Percentiles rank a stretch among this genome's conserved stretches.
Evolutionary conservation across 345 rosid species (phyloP).

Genomic region (Eucalyptus leucophloia): DNA sequence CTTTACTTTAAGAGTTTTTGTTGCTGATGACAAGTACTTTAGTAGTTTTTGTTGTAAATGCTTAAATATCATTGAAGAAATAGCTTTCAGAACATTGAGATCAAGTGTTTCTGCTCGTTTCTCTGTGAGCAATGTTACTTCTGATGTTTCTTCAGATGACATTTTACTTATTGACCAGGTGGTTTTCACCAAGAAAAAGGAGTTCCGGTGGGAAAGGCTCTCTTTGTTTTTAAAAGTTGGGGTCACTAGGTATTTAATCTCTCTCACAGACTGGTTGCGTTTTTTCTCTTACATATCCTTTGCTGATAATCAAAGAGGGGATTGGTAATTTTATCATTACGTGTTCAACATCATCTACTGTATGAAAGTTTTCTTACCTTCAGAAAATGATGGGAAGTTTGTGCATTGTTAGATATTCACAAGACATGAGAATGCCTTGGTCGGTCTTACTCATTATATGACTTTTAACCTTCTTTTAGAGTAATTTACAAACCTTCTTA

Average conservation of each 20-base stretch:
- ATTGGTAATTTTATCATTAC: not conserved
- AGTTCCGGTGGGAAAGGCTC: slow-evolving; percentile 81
- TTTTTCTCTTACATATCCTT: not conserved
- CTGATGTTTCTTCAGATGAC: not conserved
- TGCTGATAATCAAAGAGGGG: not conserved
- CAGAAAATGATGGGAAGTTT: not conserved
- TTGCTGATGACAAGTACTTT: not conserved
- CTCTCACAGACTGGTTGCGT: not conserved
- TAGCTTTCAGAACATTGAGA: not conserved
- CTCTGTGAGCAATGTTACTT: not conserved
- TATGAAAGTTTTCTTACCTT: not conserved
- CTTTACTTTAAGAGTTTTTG: not conserved
- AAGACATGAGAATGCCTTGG: not conserved
- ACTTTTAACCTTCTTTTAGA: not conserved
- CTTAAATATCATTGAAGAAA: not conserved
- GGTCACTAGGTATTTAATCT: slow-evolving; percentile 34
- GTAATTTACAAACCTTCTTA: not conserved
- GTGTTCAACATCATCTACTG: not conserved
- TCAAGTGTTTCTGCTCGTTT: not conserved
- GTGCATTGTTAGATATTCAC: not conserved
- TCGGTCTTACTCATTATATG: not conserved
- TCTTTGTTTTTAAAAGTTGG: slow-evolving; percentile 62
- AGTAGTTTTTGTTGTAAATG: not conserved
- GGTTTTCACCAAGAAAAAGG: slow-evolving; percentile 65
- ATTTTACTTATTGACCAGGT: slow-evolving; percentile 25